A percentile compares a stretch with the other conserved stretches of the same genome.
These are phyloP conservation scores for Globisporangium nodosum DNA, from an alignment of 352 stramenopile genomes.

Conservation along the genomic window DNA sequence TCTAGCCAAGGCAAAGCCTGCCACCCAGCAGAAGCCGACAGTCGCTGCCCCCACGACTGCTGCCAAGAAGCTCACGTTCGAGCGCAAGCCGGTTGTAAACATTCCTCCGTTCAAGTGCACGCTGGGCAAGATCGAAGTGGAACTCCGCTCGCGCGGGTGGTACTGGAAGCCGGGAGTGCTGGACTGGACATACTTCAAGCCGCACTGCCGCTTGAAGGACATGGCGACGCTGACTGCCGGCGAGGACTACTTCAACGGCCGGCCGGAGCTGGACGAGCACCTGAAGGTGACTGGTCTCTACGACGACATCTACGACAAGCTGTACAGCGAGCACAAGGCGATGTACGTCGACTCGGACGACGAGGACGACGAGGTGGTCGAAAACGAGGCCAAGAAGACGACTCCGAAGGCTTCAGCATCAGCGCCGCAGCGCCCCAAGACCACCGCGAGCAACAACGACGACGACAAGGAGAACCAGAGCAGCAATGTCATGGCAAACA, in stretches of 20 bases:
- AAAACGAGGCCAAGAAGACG: background rate
- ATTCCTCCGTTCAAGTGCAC: constrained; percentile 57
- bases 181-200: constrained; percentile 55
- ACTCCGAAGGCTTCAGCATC: background rate
- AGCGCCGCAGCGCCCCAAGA: background rate
- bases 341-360: constrained; percentile 4
- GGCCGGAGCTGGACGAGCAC: constrained; percentile 35
- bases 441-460: constrained; percentile 10
- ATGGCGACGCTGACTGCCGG: constrained; percentile 17
- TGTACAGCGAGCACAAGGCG: constrained; percentile 32
- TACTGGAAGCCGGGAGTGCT: constrained; percentile 42
- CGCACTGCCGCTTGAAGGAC: constrained; percentile 12
- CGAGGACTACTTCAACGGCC: constrained; percentile 51
- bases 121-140: constrained; percentile 54
- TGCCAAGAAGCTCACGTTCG: constrained; percentile 15
- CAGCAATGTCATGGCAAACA: constrained; percentile 4
- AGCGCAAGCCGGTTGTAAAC: constrained; percentile 1
- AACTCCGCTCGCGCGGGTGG: constrained; percentile 53
- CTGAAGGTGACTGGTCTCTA: constrained; percentile 30
- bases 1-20: background rate
- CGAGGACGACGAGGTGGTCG: background rate
- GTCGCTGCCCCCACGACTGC: background rate
- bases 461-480: constrained; percentile 14
- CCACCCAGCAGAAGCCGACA: background rate
- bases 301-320: constrained; percentile 32